phyloP scores from a whole-genome alignment of 768 basidiomycete genomes.

The Lentinus tigrinus region DNA sequence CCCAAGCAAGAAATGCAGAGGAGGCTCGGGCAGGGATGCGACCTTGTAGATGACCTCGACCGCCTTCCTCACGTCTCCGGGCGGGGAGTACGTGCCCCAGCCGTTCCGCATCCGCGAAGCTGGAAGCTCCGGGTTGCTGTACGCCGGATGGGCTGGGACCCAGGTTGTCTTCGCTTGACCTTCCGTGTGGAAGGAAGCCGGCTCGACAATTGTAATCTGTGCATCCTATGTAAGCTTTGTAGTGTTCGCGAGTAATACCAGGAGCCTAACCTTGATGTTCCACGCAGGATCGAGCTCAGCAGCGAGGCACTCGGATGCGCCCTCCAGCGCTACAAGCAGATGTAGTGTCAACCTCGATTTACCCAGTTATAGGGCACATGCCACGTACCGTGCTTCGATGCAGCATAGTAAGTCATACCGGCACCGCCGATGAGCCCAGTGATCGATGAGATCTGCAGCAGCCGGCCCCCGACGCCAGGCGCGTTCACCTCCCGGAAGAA shows the following conservation, averaged over 20 bases:
- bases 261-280: slow-evolving; percentile 35
- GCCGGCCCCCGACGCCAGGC: slow-evolving; percentile 31
- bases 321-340: slow-evolving; percentile 28
- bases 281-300: slow-evolving; percentile 35
- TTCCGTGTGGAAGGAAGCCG: slow-evolving; percentile 13
- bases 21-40: slow-evolving; percentile 12
- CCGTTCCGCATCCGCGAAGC: not conserved
- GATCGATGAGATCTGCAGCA: slow-evolving; percentile 35
- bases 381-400: slow-evolving; percentile 6
- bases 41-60: slow-evolving; percentile 20
- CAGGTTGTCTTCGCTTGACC: not conserved
- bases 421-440: slow-evolving; percentile 17
- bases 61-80: slow-evolving; percentile 21
- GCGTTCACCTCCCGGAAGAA: slow-evolving; percentile 38
- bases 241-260: too few relatives aligned
- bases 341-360: not conserved
- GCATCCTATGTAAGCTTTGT: not conserved
- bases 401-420: slow-evolving; percentile 12
- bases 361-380: not conserved
- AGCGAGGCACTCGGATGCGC: slow-evolving; percentile 24
- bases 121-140: slow-evolving; percentile 6
- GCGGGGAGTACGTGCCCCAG: not conserved
- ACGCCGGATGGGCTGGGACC: slow-evolving; percentile 14
- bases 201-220: slow-evolving; percentile 21
- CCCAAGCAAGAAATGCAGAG: slow-evolving; percentile 20